Evolutionary conservation across 257 asterid genomes (phyloP).

Genomic region (Thymus mandschuricus): DNA sequence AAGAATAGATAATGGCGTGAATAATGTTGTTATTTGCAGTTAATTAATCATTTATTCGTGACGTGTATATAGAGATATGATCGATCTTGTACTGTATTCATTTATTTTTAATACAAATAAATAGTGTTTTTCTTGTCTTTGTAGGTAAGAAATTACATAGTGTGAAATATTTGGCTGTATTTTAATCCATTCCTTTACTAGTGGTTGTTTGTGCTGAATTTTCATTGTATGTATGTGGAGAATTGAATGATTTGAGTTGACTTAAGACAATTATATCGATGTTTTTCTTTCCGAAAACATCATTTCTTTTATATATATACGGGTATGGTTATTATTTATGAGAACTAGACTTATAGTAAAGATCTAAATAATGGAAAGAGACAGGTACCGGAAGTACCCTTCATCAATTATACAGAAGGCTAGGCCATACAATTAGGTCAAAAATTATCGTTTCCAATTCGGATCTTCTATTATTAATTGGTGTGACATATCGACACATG

Average conservation of each 20-base stretch:
- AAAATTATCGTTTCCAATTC: too few relatives aligned
- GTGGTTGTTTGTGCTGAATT: slow-evolving; percentile 17
- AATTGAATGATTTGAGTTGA: too few relatives aligned
- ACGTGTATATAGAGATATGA: slow-evolving; percentile 15
- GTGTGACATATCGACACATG: too few relatives aligned
- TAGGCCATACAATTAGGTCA: too few relatives aligned
- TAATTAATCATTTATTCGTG: slow-evolving; percentile 26
- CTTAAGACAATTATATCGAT: background rate
- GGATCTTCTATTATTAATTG: too few relatives aligned
- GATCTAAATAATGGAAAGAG: too few relatives aligned
- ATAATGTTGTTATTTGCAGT: background rate
- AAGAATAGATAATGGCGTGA: slow-evolving; percentile 17
- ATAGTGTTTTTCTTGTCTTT: background rate
- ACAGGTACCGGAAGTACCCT: too few relatives aligned
- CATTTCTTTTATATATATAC: too few relatives aligned
- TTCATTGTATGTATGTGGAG: background rate
- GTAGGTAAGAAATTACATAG: background rate
- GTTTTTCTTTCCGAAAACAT: too few relatives aligned
- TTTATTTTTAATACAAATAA: background rate
- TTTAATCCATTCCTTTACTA: slow-evolving; percentile 1
- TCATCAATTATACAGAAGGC: too few relatives aligned
- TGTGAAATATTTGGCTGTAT: background rate
- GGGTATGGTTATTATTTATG: too few relatives aligned
- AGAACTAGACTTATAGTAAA: too few relatives aligned
- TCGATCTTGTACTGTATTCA: background rate